Evolutionary conservation across 192 early-diverging fungal species (phyloP), one percentile per base, ranked within the genome.

Genomic region (Backusella tarrabulga): DNA sequence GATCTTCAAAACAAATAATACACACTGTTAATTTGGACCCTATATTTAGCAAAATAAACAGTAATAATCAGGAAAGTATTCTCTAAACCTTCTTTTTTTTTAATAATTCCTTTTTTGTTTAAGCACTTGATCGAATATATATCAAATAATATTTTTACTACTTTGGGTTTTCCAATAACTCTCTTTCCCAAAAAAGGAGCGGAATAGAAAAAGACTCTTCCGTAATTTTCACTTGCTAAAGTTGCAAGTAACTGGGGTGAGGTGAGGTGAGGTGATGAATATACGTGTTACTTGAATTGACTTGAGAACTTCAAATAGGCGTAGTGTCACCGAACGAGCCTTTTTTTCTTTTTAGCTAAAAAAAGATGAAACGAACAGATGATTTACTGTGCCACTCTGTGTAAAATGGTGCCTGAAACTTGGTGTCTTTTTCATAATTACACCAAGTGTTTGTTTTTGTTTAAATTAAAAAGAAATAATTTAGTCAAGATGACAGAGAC

Each of bases 1-100:
- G 56, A 63, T 63, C 56, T 63, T 63, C 56, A 63, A 63, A 63
- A 63, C 56, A 63, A 63, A 63, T 63, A 63, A 63, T 29, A 29
- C 26, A 63, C 56, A 63, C 56, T 63, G 56, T 63, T 63, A 63
- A 12, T 63, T 63, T 32, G 21, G 56, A 29, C 21, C 21, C 56
- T 63, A 63, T 29, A 60, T 26, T 26, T 29, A 29, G 56, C 23
- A 63, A 63, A 23, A 29, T 4, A 63, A 63, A 63, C 56, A 60
- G 56, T 60, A 60, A 3, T 60, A 11, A 60, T 60, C n/a, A 60
- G 2, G 26, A 50, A 50, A 50, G n/a, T 50, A 50, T 50, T 15
- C 4, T 50, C 6, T 19, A 1, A 50, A n/a, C 15, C 46, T 50
- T 50, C 17, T 60, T 26, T 60, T 26, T 60, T 63, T 29, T 14